These are phyloP conservation scores for Phytopythium helicoides DNA, from an alignment of 352 stramenopile genomes.

Conservation along the genomic window DNA sequence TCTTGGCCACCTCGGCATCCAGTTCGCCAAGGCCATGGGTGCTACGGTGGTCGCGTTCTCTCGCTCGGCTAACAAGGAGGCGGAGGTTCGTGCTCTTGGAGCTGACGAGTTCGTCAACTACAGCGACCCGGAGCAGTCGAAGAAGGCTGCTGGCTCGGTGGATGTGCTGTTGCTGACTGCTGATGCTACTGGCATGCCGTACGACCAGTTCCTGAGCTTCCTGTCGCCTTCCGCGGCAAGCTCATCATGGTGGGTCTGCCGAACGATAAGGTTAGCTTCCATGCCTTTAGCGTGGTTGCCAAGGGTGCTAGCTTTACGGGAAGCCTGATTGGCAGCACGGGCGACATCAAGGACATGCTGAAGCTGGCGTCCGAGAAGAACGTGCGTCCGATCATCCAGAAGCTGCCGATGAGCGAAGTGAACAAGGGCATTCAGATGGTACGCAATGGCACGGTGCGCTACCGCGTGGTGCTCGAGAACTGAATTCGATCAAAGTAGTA, in stretches of 20 bases:
- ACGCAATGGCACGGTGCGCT: constrained; percentile 38
- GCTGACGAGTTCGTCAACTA: constrained; percentile 63
- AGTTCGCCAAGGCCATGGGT: constrained; percentile 77
- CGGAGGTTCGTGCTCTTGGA: constrained; percentile 45
- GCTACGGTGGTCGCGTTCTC: constrained; percentile 66
- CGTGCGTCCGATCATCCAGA: constrained; percentile 56
- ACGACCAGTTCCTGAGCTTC: constrained; percentile 48
- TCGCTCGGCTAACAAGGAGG: constrained; percentile 54
- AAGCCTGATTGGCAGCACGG: constrained; percentile 72
- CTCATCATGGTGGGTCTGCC: constrained; percentile 69
- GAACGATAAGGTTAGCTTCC: constrained; percentile 56
- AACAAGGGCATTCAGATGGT: constrained; percentile 50
- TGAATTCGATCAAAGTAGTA: too few species aligned
- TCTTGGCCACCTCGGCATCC: constrained; percentile 82
- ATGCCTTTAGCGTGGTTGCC: constrained; percentile 45
- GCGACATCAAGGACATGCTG: constrained; percentile 83
- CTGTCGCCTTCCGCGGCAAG: constrained; percentile 61
- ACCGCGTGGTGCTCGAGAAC: constrained; percentile 32
- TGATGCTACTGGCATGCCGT: constrained; percentile 44
- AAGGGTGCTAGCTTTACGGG: constrained; percentile 44
- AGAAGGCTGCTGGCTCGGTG: constrained; percentile 29
- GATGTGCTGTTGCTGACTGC: constrained; percentile 77
- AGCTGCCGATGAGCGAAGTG: constrained; percentile 46
- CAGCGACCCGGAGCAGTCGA: constrained; percentile 31
- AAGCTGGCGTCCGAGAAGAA: constrained; percentile 77